Evolutionary conservation across 108 stramenopile species (phyloP).

Genomic region (Bacterosira constricta): DNA sequence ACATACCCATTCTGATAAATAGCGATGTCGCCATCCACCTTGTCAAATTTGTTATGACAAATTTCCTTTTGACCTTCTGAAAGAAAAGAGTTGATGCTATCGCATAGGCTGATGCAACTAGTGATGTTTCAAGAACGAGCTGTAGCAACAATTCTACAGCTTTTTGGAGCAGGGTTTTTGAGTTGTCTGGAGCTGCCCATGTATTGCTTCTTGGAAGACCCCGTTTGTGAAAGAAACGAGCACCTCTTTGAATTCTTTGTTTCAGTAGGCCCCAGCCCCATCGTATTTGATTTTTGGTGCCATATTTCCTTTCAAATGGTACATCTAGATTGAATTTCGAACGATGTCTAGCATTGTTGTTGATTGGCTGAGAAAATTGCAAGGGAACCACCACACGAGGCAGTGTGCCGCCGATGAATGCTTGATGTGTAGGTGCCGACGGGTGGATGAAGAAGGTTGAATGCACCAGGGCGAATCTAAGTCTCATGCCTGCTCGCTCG

Average conservation of each 20-base stretch:
- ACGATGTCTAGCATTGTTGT: neutral
- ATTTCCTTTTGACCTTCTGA: neutral
- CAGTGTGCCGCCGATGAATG: too few species aligned
- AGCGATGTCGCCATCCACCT: slow-evolving; percentile 27
- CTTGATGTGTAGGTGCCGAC: neutral
- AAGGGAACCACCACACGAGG: too few species aligned
- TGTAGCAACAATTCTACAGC: neutral
- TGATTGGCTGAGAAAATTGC: too few species aligned
- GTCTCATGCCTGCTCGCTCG: neutral
- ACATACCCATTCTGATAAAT: slow-evolving; percentile 9
- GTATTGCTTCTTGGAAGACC: neutral
- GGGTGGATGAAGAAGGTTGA: neutral
- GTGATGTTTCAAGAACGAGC: slow-evolving; percentile 2
- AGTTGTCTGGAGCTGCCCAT: neutral
- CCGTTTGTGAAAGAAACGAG: neutral
- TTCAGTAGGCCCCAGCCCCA: too few species aligned
- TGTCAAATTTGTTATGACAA: slow-evolving; percentile 11
- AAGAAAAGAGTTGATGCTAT: neutral
- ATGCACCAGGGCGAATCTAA: neutral
- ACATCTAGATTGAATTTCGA: neutral
- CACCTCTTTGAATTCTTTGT: too few species aligned
- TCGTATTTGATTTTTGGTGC: neutral
- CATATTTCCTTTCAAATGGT: neutral
- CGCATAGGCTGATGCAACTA: neutral
- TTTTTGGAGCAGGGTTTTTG: too few species aligned